Base-by-base conservation (phyloP, 1,284 basidiomycete genomes). In the Agroathelia rolfsii region DNA sequence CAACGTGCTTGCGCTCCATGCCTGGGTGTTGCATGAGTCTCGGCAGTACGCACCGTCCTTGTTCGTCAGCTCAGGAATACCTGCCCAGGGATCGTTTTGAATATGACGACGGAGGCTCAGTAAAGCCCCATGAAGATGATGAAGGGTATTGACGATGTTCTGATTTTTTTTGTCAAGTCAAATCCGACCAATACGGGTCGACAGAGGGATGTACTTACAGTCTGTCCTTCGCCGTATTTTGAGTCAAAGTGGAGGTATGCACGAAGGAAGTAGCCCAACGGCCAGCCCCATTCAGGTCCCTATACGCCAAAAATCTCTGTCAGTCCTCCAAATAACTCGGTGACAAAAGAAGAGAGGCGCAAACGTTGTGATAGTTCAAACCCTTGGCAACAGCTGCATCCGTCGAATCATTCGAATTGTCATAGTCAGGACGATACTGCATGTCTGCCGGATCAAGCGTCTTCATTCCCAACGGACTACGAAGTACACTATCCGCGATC, bases 221-320 rank as follows among this genome's bases (percentile, higher is more conserved):
- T n/a, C n/a, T n/a, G n/a, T n/a, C 82, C 82, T 7, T 50, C 56
- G 2, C 76, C 78, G 12, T 61, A 64, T 13, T 55, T 56, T 3
- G 61, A 72, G 49, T 94, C 86, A 52, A 95, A 95, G 50, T 84
- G 59, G 31, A 95, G 69, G 58, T 89, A 94, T 0, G 94, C 92
- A 32, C 87, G 79, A 43, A 98, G 61, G 70, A 95, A 97, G 64
- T 90, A 97, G 7, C 94, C 94, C 31, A 88, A 61, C 7, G 90
- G 88, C 86, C 88, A 93, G 9, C 80, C 84, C 90, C 89, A 95
- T 55, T 93, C 87, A 4, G 83, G 83, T 18, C 84, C 82, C 72
- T 85, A 44, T 23, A 9, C 9, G 24, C 16, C 23, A 15, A 19
- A 8, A 17, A 28, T 46, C 18, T 45, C 42, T 28, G 37, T 28